Conservation (phyloP, 2,329 filamentous ascomycete genomes). For the Colletotrichum sojae region DNA sequence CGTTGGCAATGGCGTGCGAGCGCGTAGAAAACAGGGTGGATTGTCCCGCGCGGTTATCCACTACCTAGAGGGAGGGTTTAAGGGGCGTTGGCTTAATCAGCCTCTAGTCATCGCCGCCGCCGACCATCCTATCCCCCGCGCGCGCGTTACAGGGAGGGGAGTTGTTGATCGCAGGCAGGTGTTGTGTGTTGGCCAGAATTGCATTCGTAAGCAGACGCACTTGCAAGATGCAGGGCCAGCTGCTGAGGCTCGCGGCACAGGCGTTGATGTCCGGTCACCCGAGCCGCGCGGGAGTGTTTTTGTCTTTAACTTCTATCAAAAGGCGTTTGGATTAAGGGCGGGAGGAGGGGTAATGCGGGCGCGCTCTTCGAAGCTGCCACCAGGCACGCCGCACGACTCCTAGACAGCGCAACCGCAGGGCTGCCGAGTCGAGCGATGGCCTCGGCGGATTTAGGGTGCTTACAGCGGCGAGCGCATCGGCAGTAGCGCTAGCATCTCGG, state of each 20-base stretch:
- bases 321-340: too few species aligned
- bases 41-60: conserved; percentile 36
- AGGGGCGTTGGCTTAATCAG: conserved; percentile 20
- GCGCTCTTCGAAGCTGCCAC: too few species aligned
- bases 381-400: too few species aligned
- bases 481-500: background rate
- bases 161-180: background rate
- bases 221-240: background rate
- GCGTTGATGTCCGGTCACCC: background rate
- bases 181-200: background rate
- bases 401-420: background rate
- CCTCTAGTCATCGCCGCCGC: conserved; percentile 26
- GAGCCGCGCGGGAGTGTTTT: conserved; percentile 27
- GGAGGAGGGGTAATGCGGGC: too few species aligned
- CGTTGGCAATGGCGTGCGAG: too few species aligned
- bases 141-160: background rate
- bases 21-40: background rate
- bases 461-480: background rate
- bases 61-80: too few species aligned
- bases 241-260: background rate
- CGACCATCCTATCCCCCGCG: background rate
- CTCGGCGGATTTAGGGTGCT: conserved; percentile 4
- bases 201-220: conserved; percentile 10
- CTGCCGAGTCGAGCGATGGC: background rate
- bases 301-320: background rate